Conservation (phyloP, 805 yeast genomes). For the Starmerella bacillaris region DNA sequence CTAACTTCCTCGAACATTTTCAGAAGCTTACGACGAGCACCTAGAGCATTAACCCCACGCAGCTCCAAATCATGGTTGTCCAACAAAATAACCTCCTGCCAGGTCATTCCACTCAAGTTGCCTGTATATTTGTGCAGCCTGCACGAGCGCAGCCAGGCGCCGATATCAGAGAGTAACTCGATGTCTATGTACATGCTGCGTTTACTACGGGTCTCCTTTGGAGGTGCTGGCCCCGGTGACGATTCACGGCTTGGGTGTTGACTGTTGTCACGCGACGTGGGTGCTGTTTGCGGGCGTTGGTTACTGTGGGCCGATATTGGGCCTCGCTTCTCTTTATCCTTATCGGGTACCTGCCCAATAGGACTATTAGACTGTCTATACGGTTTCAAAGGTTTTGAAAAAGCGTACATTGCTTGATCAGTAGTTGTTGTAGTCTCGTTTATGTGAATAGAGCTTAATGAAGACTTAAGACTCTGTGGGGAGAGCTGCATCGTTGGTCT, state of each 20-base stretch:
- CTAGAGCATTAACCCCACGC: constrained; percentile 81
- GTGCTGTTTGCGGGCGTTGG: background rate
- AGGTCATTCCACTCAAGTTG: constrained; percentile 50
- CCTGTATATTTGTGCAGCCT: constrained; percentile 89
- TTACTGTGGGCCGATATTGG: no score
- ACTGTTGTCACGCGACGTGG: background rate
- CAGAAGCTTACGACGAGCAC: constrained; percentile 83
- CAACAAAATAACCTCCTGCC: constrained; percentile 63
- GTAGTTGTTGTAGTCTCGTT: no score
- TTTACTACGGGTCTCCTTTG: constrained; percentile 1
- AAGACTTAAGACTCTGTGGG: no score
- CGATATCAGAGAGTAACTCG: constrained; percentile 45
- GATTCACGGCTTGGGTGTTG: background rate
- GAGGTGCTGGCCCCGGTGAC: background rate
- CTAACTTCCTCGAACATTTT: constrained; percentile 79
- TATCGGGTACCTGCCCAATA: background rate
- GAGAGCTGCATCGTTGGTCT: no score
- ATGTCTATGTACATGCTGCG: constrained; percentile 17
- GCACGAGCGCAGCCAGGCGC: constrained; percentile 78
- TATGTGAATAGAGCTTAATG: no score
- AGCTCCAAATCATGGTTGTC: constrained; percentile 51
- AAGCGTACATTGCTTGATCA: no score
- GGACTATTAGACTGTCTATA: no score
- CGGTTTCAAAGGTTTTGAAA: no score
- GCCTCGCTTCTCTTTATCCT: no score